Evolutionary conservation across 2,329 filamentous ascomycete species (phyloP).

Genomic region (Chaetomiaceae sp.): DNA sequence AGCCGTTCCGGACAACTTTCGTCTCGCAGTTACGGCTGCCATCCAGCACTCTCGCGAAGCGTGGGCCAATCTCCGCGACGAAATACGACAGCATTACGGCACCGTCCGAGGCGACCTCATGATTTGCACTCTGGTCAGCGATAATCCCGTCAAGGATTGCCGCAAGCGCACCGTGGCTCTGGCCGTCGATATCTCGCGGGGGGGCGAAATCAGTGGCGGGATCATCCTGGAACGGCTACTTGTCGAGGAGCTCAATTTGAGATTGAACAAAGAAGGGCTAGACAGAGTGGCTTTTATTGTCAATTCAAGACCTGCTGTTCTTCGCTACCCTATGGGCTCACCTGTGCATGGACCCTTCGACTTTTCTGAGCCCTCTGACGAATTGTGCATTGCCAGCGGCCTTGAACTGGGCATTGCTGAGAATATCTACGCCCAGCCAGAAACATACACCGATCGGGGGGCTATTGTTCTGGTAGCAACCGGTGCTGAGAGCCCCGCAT

Average conservation of each 20-base stretch:
- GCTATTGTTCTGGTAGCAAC: conserved; percentile 18
- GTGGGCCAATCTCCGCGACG: conserved; percentile 17
- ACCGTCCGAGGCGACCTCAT: conserved; percentile 20
- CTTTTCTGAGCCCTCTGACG: background rate
- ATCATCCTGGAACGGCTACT: conserved; percentile 8
- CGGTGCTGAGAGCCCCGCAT: conserved; percentile 6
- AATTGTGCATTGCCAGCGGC: conserved; percentile 13
- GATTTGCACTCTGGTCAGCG: conserved; percentile 23
- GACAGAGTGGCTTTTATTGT: conserved; percentile 18
- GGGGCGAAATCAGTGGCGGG: background rate
- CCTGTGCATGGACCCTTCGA: conserved; percentile 6
- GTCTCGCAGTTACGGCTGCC: conserved; percentile 19
- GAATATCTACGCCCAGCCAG: conserved; percentile 18
- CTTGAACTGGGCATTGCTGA: conserved; percentile 20
- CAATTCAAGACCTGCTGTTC: conserved; percentile 2
- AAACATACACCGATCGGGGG: conserved; percentile 20
- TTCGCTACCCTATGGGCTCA: conserved; percentile 18
- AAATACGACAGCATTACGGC: conserved; percentile 18
- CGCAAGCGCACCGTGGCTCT: conserved; percentile 17
- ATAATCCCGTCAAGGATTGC: conserved; percentile 23
- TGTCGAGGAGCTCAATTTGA: conserved; percentile 11
- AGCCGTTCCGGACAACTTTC: conserved; percentile 18
- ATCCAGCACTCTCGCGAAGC: conserved; percentile 19
- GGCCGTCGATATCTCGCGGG: conserved; percentile 16
- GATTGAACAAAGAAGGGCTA: conserved; percentile 7